These are phyloP conservation scores for Yarrowia yakushimensis DNA, from an alignment of 805 yeast genomes.

Conservation along the genomic window DNA sequence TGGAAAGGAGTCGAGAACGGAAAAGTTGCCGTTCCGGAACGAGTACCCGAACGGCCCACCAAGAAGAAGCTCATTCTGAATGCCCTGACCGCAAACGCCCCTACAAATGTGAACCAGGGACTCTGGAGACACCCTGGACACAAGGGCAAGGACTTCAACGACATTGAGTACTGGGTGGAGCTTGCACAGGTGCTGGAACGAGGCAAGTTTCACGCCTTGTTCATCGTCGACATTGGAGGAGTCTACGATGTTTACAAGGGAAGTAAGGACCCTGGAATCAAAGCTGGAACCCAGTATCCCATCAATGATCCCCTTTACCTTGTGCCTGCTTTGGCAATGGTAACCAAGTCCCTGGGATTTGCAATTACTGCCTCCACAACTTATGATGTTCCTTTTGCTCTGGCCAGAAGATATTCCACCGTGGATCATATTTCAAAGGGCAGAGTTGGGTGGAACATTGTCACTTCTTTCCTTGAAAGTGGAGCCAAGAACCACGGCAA, in stretches of 20 bases:
- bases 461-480: slow-evolving; percentile 45
- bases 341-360: slow-evolving; percentile 43
- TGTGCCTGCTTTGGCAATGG: slow-evolving; percentile 45
- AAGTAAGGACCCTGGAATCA: slow-evolving; percentile 40
- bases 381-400: slow-evolving; percentile 44
- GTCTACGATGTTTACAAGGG: slow-evolving; percentile 45
- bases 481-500: slow-evolving; percentile 45
- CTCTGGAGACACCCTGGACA: slow-evolving; percentile 44
- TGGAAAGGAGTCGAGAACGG: slow-evolving; percentile 13
- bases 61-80: slow-evolving; percentile 39
- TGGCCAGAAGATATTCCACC: slow-evolving; percentile 46
- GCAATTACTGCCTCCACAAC: slow-evolving; percentile 46
- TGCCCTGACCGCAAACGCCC: slow-evolving; percentile 40
- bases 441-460: slow-evolving; percentile 49
- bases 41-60: neutral
- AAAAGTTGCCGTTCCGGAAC: neutral
- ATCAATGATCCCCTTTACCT: slow-evolving; percentile 42
- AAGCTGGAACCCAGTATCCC: slow-evolving; percentile 40
- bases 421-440: slow-evolving; percentile 46
- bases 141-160: slow-evolving; percentile 33
- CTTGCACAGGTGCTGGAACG: slow-evolving; percentile 40
- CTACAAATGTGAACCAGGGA: slow-evolving; percentile 35
- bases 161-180: slow-evolving; percentile 41
- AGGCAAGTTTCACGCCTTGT: slow-evolving; percentile 42
- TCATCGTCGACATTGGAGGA: slow-evolving; percentile 44